Percentiles rank a stretch among this genome's conserved stretches.
phyloP scores from a whole-genome alignment of 202 grass and related monocot genomes.

The Musa balbisiana region DNA sequence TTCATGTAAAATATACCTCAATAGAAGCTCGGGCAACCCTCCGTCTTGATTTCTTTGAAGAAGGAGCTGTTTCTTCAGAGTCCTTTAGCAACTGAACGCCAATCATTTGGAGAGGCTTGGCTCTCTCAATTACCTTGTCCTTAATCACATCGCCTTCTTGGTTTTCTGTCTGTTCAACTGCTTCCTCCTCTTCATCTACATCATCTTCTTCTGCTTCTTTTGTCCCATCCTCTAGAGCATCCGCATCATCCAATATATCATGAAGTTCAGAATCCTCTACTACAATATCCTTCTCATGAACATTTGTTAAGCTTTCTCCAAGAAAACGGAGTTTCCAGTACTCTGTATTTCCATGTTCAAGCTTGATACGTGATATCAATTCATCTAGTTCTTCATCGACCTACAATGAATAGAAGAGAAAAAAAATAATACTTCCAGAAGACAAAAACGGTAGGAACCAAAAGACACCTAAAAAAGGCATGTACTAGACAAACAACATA shows the following conservation, averaged over 20 bases:
- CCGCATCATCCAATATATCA: conserved; percentile 29
- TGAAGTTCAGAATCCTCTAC: conserved; percentile 42
- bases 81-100: conserved; percentile 80
- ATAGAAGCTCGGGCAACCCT: conserved; percentile 24
- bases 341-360: conserved; percentile 91
- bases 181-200: conserved; percentile 60
- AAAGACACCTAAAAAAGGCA: neutral
- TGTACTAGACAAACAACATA: conserved; percentile 5
- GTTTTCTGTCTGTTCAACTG: conserved; percentile 53
- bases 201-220: conserved; percentile 43
- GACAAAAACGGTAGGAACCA: neutral
- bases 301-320: conserved; percentile 64
- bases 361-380: conserved; percentile 78
- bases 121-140: conserved; percentile 50
- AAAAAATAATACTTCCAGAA: neutral
- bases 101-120: conserved; percentile 83
- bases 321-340: conserved; percentile 90
- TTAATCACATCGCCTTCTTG: conserved; percentile 50
- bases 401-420: conserved; percentile 36
- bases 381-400: conserved; percentile 81
- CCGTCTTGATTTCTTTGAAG: conserved; percentile 56
- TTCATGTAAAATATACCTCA: conserved; percentile 14
- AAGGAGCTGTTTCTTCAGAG: conserved; percentile 51
- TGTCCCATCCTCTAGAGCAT: conserved; percentile 15
- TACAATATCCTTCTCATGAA: conserved; percentile 53